A percentile compares a stretch with the other conserved stretches of the same genome.
Evolutionary conservation across 768 basidiomycete genomes (phyloP).

Genomic region (Serendipita sp.): DNA sequence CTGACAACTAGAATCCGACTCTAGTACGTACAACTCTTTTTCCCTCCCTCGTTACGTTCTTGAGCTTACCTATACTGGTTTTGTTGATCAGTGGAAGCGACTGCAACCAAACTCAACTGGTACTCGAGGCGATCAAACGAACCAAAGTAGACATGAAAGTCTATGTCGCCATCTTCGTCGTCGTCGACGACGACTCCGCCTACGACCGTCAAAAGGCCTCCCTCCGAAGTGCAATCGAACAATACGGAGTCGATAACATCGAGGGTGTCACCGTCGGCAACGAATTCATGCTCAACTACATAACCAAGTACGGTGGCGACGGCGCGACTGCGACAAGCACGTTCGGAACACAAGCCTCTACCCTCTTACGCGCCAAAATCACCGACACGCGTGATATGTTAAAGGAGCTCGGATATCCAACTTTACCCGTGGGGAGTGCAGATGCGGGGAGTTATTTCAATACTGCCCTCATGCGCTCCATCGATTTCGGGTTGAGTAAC

Average conservation of each 20-base stretch:
- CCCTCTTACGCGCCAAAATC: slow-evolving; percentile 50
- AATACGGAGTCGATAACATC: slow-evolving; percentile 62
- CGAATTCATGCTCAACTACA: slow-evolving; percentile 70
- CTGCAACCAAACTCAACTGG: slow-evolving; percentile 24
- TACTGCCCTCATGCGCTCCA: slow-evolving; percentile 39
- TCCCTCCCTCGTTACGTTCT: not conserved
- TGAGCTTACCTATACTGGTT: not conserved
- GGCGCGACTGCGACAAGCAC: not conserved
- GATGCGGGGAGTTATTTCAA: slow-evolving; percentile 85
- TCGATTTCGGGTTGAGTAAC: slow-evolving; percentile 40
- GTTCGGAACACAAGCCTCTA: slow-evolving; percentile 29
- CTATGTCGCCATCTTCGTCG: slow-evolving; percentile 55
- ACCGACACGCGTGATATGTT: slow-evolving; percentile 30
- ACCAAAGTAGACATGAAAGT: slow-evolving; percentile 81
- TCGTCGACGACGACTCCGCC: slow-evolving; percentile 28
- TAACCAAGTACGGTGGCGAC: slow-evolving; percentile 9
- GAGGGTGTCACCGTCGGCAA: slow-evolving; percentile 82
- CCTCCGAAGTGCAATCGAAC: slow-evolving; percentile 53
- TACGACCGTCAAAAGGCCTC: slow-evolving; percentile 56
- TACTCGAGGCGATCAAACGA: slow-evolving; percentile 74
- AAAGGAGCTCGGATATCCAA: slow-evolving; percentile 19
- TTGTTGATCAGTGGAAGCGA: slow-evolving; percentile 10
- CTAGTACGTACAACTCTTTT: not conserved
- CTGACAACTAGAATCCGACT: not conserved
- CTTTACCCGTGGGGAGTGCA: slow-evolving; percentile 52